Percentiles rank a stretch among this genome's conserved stretches.
Conservation (phyloP, 2,329 filamentous ascomycete genomes). For the Xylaria sp. region DNA sequence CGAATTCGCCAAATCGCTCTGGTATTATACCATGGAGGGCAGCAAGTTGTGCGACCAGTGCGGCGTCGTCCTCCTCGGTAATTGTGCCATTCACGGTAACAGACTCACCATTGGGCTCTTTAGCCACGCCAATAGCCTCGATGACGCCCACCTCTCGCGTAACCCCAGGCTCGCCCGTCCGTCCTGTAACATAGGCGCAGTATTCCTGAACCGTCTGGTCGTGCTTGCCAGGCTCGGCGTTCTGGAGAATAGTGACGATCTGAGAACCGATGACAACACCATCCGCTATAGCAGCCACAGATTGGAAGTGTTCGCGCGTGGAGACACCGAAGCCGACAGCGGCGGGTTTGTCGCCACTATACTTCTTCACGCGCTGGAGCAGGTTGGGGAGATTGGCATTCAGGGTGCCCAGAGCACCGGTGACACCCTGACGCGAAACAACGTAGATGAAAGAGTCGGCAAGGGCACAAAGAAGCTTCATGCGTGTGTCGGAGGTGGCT, state of each 20-base stretch:
- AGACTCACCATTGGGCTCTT: slow-evolving; percentile 66
- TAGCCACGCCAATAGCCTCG: slow-evolving; percentile 72
- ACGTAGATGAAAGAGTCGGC: slow-evolving; percentile 99
- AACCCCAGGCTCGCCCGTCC: slow-evolving; percentile 53
- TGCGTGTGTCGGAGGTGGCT: slow-evolving; percentile 88
- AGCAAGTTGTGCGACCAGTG: slow-evolving; percentile 85
- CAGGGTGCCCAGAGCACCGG: slow-evolving; percentile 85
- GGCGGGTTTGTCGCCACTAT: slow-evolving; percentile 89
- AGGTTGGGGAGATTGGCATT: slow-evolving; percentile 85
- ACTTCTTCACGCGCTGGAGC: slow-evolving; percentile 86
- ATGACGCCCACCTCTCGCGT: slow-evolving; percentile 76
- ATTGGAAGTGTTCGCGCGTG: slow-evolving; percentile 92
- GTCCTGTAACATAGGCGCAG: slow-evolving; percentile 74
- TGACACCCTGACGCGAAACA: slow-evolving; percentile 96
- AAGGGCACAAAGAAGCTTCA: slow-evolving; percentile 95
- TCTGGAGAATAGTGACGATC: slow-evolving; percentile 83
- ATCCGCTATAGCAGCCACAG: slow-evolving; percentile 84
- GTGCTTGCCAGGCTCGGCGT: slow-evolving; percentile 73
- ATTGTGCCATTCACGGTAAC: slow-evolving; percentile 78
- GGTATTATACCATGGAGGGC: slow-evolving; percentile 84
- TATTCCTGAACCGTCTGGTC: slow-evolving; percentile 85
- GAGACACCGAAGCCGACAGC: slow-evolving; percentile 97
- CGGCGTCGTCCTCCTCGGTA: slow-evolving; percentile 60
- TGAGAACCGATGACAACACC: slow-evolving; percentile 97
- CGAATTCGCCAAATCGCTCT: slow-evolving; percentile 92